A percentile compares a stretch with the other conserved stretches of the same genome.
These are phyloP conservation scores for Polytolypa hystricis DNA, from an alignment of 2,329 filamentous ascomycete species.

Conservation along the genomic window DNA sequence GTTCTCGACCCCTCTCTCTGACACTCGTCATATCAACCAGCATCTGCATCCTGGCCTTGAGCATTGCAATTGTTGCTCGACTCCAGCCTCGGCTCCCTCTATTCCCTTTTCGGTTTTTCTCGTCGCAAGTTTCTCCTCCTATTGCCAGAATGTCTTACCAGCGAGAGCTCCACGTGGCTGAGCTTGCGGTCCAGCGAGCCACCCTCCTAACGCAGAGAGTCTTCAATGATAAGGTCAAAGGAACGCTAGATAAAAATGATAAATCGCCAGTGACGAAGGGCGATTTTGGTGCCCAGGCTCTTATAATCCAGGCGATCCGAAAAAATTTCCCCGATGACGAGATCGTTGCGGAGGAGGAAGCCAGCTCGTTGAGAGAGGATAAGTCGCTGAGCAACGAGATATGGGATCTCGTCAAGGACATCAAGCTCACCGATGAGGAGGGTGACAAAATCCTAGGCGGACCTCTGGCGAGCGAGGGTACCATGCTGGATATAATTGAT, in stretches of 20 bases:
- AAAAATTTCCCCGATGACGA: conserved; percentile 83
- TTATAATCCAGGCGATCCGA: conserved; percentile 84
- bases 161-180: conserved; percentile 70
- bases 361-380: conserved; percentile 64
- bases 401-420: conserved; percentile 69
- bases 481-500: conserved; percentile 49
- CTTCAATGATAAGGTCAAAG: conserved; percentile 83
- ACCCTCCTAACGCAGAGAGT: conserved; percentile 64
- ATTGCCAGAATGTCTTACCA: conserved; percentile 46
- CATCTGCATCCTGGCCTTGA: conserved; percentile 32
- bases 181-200: conserved; percentile 80
- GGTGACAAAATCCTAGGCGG: conserved; percentile 61
- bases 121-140: conserved; percentile 14
- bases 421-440: conserved; percentile 54
- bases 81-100: conserved; percentile 30
- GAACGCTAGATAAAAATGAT: conserved; percentile 88
- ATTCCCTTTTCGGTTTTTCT: conserved; percentile 21
- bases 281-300: conserved; percentile 92
- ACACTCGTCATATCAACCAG: conserved; percentile 4
- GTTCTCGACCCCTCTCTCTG: no score
- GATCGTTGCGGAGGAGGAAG: conserved; percentile 93
- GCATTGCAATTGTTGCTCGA: conserved; percentile 24
- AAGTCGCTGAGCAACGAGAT: conserved; percentile 59
- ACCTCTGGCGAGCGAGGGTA: conserved; percentile 51
- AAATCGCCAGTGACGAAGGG: conserved; percentile 94